A percentile compares a stretch with the other conserved stretches of the same genome.
Conservation (phyloP, 495 filamentous ascomycete species). For the Trichoderma orchidacearum region DNA sequence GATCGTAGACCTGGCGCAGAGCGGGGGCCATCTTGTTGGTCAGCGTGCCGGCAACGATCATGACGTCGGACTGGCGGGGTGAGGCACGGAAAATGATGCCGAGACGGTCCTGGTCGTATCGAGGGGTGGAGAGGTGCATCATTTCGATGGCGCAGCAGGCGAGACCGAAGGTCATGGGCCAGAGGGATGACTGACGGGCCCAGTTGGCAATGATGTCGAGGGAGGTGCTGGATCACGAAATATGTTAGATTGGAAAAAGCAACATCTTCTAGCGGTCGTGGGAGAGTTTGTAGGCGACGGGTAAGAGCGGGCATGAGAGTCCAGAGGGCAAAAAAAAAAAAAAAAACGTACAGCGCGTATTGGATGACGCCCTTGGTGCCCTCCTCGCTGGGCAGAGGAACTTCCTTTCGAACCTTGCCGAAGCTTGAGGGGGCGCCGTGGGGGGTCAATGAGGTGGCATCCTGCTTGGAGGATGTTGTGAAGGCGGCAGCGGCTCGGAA, state of each 20-base stretch:
- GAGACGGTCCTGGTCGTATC: conserved; percentile 90
- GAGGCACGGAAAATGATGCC: conserved; percentile 97
- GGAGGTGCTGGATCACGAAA: conserved; percentile 49
- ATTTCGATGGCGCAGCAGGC: conserved; percentile 96
- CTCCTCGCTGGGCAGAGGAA: conserved; percentile 81
- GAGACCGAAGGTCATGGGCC: conserved; percentile 97
- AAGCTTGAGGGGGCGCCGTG: conserved; percentile 25
- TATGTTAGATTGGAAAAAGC: neutral
- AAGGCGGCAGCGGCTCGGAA: conserved; percentile 48
- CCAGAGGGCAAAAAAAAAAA: neutral
- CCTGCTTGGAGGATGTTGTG: conserved; percentile 46
- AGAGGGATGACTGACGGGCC: conserved; percentile 84
- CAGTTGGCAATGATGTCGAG: conserved; percentile 89
- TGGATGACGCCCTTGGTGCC: conserved; percentile 89
- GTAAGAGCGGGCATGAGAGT: no score
- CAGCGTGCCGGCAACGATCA: conserved; percentile 93
- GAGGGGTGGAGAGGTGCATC: conserved; percentile 95
- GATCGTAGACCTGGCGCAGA: conserved; percentile 89
- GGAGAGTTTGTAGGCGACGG: no score
- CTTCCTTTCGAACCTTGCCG: conserved; percentile 45
- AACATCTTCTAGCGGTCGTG: neutral
- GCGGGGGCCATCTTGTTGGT: conserved; percentile 98
- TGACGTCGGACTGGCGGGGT: conserved; percentile 89
- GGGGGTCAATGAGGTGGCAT: conserved; percentile 33
- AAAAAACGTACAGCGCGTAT: conserved; percentile 86